Evolutionary conservation across 192 early-diverging fungal species (phyloP).

Genomic region (Rhizophagus prolifer): DNA sequence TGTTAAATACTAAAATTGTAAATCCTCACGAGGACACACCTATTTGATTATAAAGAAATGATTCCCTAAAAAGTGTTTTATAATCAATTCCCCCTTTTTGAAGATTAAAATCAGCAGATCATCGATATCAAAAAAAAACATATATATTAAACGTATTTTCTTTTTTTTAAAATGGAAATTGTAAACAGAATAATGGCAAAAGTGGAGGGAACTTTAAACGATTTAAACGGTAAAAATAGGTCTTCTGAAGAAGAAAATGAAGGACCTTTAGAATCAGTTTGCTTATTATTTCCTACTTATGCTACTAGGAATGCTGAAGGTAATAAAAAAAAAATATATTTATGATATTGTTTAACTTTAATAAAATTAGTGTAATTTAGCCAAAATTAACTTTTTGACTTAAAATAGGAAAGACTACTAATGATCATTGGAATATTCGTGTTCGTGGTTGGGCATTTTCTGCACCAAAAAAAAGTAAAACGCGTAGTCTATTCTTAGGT

Average conservation of each 20-base stretch:
- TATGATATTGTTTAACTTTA: too few species aligned
- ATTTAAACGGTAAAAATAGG: neutral
- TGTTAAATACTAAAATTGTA: too few species aligned
- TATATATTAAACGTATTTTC: too few species aligned
- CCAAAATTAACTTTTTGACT: neutral
- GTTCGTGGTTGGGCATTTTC: conserved; percentile 49
- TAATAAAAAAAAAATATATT: neutral
- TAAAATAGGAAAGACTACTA: neutral
- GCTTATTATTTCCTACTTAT: conserved; percentile 12
- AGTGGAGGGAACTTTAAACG: neutral
- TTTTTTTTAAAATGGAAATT: neutral
- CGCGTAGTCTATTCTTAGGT: conserved; percentile 40
- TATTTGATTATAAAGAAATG: too few species aligned
- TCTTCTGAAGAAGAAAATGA: neutral
- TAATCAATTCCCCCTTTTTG: too few species aligned
- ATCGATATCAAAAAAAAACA: too few species aligned
- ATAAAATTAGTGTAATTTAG: too few species aligned
- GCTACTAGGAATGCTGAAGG: neutral
- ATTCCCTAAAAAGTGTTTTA: too few species aligned
- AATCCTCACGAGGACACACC: too few species aligned
- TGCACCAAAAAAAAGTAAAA: conserved; percentile 36
- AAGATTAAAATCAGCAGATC: too few species aligned
- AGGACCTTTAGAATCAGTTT: neutral
- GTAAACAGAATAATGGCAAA: neutral
- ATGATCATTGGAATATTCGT: conserved; percentile 42